Conservation (phyloP, 139 green algal species). For the Gonium pectorale region DNA sequence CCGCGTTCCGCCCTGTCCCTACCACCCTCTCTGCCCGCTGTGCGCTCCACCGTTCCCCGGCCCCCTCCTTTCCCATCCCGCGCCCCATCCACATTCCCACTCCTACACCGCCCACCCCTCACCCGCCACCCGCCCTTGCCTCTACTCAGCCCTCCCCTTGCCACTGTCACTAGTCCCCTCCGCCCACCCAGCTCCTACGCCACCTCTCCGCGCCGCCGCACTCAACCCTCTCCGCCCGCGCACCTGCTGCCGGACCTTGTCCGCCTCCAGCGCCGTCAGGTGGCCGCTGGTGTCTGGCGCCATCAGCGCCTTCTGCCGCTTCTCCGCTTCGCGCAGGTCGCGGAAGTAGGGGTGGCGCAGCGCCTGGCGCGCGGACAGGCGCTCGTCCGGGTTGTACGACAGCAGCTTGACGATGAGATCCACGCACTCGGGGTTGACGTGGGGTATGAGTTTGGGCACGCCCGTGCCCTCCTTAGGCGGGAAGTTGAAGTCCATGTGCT, state of each 20-base stretch:
- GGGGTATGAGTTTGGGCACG: conserved; percentile 82
- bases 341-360: conserved; percentile 85
- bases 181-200: no score
- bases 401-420: conserved; percentile 85
- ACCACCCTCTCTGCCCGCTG: no score
- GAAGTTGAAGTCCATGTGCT: conserved; percentile 84
- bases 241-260: conserved; percentile 37
- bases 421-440: conserved; percentile 74
- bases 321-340: conserved; percentile 74
- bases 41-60: no score
- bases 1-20: no score
- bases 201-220: no score
- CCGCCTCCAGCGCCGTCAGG: conserved; percentile 19
- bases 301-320: conserved; percentile 66
- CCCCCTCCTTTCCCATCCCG: no score
- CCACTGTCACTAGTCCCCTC: no score
- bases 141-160: no score
- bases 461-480: conserved; percentile 68
- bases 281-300: conserved; percentile 50
- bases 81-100: no score
- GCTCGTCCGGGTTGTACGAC: conserved; percentile 86
- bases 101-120: no score
- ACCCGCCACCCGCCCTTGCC: no score
- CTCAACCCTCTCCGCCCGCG: no score
- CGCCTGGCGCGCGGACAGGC: conserved; percentile 64